Evolutionary conservation across 345 rosid genomes (phyloP), one percentile per base, ranked within the genome.

Genomic region (Populus deltoides): DNA sequence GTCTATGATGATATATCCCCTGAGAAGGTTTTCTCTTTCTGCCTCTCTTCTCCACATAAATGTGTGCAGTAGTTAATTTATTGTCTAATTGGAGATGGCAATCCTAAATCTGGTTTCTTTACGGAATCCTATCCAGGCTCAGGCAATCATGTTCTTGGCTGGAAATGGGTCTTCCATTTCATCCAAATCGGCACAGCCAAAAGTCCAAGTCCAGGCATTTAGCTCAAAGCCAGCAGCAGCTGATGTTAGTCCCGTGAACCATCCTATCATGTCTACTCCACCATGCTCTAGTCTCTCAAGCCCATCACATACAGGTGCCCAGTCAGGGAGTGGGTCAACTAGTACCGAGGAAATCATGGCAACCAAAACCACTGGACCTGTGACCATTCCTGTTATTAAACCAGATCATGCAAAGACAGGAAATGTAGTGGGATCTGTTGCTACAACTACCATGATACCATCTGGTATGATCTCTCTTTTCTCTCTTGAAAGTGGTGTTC

Each of bases 61-160:
- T 20, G 20, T 11, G 25, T 66, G 31, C 29, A 15, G 35, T 68
- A 25, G 24, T 66, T 66, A 24, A 36, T 70, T 33, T 33, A 24
- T 71, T 70, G 55, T 70, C 68, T 15, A 11, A 18, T 65, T 31
- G 38, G 72, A 33, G n/a, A 73, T 79, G 24, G 7, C 33, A 49
- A 72, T 16, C 70, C 77, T 65, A 68, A 51, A 70, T 27, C 25
- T 70, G n/a, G 69, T 70, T 49, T 6, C 2, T 25, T 68, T 76
- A 51, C 38, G 25, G 59, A 77, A 33, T 83, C 77, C 13, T 68
- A 33, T 80, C 3, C 88, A 96, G 99, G 99, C 97, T 71, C 95
- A 86, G 79, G 92, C 97, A 74, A 92, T 96, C 82, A 91, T 97
- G 97, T 79, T 82, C 66, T 85, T 89, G 86, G 99, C 98, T 9